A percentile compares a stretch with the other conserved stretches of the same genome.
These are phyloP conservation scores for Paxillus ammoniavirescens DNA, from an alignment of 768 basidiomycete species.

Conservation along the genomic window DNA sequence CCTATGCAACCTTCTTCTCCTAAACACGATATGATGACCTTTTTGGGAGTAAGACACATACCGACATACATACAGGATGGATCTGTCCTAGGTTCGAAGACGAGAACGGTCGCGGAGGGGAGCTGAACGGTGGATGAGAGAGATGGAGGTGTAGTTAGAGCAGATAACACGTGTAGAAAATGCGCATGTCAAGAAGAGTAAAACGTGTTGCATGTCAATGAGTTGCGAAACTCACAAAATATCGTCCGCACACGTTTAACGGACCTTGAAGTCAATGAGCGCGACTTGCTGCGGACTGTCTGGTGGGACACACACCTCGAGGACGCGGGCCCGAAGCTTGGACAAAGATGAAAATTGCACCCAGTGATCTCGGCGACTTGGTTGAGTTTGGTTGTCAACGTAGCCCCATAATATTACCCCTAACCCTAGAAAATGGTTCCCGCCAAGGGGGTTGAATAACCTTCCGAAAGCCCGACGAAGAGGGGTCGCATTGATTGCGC, in stretches of 20 bases:
- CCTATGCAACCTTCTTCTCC: not conserved
- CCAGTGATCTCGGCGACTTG: not conserved
- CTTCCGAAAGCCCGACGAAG: not conserved
- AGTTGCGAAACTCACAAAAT: conserved; percentile 12
- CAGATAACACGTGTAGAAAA: conserved; percentile 44
- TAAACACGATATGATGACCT: not conserved
- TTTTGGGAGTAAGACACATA: not conserved
- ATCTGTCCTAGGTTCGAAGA: not conserved
- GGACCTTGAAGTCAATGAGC: not conserved
- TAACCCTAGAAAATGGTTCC: conserved; percentile 5
- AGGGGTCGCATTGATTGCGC: conserved; percentile 8
- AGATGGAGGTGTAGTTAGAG: conserved; percentile 40
- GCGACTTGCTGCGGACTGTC: not conserved
- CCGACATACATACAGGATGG: conserved; percentile 1
- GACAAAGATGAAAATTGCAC: not conserved
- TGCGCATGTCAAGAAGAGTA: conserved; percentile 27
- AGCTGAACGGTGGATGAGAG: conserved; percentile 31
- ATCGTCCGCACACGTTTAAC: conserved; percentile 10
- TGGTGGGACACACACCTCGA: not conserved
- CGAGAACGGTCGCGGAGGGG: not conserved
- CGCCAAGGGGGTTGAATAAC: too few species aligned
- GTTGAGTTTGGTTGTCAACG: not conserved
- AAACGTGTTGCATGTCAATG: conserved; percentile 12
- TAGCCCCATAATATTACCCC: not conserved
- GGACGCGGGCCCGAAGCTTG: not conserved